Evolutionary conservation across 441 rosid genomes (phyloP).

Genomic region (Capsella rubella): DNA sequence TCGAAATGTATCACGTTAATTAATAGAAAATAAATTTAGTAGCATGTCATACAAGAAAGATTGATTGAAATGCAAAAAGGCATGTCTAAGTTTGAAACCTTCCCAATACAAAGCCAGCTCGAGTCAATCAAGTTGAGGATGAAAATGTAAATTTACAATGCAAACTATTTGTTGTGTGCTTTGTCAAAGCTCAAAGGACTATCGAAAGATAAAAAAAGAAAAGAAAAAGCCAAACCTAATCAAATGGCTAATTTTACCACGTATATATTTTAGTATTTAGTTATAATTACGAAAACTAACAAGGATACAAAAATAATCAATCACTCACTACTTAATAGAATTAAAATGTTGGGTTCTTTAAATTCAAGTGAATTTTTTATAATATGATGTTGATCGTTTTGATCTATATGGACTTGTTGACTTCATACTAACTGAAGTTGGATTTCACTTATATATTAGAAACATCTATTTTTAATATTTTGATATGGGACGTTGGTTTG

Average conservation of each 20-base stretch:
- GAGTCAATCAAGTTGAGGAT: constrained; percentile 33
- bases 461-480: too few species aligned
- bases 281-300: not conserved
- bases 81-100: not conserved
- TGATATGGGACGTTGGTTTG: too few species aligned
- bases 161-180: not conserved
- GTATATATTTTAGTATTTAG: too few species aligned
- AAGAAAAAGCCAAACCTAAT: constrained; percentile 19
- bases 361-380: too few species aligned
- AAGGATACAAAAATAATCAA: not conserved
- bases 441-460: too few species aligned
- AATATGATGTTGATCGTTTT: too few species aligned
- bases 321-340: not conserved
- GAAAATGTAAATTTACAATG: constrained; percentile 4
- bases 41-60: not conserved
- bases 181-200: constrained; percentile 4
- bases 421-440: too few species aligned
- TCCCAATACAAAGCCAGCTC: not conserved
- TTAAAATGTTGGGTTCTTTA: not conserved
- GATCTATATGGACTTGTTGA: too few species aligned
- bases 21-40: not conserved
- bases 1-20: not conserved
- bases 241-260: constrained; percentile 1
- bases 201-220: constrained; percentile 3
- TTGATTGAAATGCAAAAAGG: not conserved